Evolutionary conservation across 495 filamentous ascomycete genomes (phyloP), one percentile per base, ranked within the genome.

Genomic region (Lophiotrema nucula): DNA sequence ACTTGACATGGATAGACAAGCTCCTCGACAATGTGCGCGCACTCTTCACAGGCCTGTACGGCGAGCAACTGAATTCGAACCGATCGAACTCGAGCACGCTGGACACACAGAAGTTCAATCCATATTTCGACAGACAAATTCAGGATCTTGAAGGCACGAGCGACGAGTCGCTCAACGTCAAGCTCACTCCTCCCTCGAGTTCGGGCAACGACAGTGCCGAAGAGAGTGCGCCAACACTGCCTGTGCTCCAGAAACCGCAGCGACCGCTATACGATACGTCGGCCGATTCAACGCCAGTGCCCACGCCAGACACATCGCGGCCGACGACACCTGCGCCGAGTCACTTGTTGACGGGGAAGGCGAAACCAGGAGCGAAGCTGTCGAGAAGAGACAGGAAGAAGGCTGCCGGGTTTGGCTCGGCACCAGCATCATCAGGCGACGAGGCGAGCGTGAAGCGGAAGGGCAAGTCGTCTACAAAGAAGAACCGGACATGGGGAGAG

Each of bases 1-100:
- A 96, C 69, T 83, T 98, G 15, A 89, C 89, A 2, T 98, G 93
- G 93, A 89, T 97, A 61, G 93, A 97, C 68, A 92, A 92, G 71
- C 88, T 98, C 19, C 78, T 98, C 53, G 92, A 96, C 66, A 96
- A 97, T 60, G 88, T 97, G 48, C 88, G 86, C 60, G 88, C 88
- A 5, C 81, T 98, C 26, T 98, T 97, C 68, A 81, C 89, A 48
- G 85, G 88, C 51, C 77, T 96, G 23, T 97, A 97, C 69, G 88
- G 85, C 41, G 87, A 90, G 42, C 89, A 97, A 65, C 73, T 98
- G 44, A 90, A 82, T 71, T 89, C 85, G 67, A 82, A 86, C 16
- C 82, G n/a, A n/a, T n/a, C n/a, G n/a, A 35, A 95, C 66, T 87
- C 84, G 3, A 89, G 87, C 38, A 76, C 88, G 26, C 78, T 90